Base-by-base conservation (phyloP, 345 rosid genomes). In the Limnanthes douglasii region DNA sequence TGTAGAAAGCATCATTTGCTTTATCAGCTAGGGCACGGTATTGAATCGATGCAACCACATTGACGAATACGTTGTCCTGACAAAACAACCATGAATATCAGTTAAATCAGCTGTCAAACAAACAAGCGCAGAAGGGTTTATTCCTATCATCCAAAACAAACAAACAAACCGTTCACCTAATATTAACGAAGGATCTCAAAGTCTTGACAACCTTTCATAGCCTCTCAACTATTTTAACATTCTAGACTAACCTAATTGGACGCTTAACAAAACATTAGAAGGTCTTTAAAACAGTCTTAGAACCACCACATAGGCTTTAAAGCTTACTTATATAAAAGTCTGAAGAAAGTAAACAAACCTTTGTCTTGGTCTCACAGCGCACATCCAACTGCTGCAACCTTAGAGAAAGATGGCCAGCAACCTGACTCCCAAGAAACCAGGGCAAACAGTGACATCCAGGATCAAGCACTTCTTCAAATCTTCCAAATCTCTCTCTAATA, bases 391-490 rank as follows among this genome's bases (percentile, higher is more conserved):
- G 85, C 31, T 71, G 79, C 50, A 68, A 18, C 36, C 85, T 65
- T 0, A 75, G 29, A 0, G 85, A 53, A 35, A 75, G 73, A 25
- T 54, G 55, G 11, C 79, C 79, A 20, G 73, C 73, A 21, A 68
- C 45, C 49, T 54, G 75, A 29, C 57, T 42, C 34, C 85, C 79
- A 12, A 71, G 31, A 31, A 47, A 57, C 85, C 85, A 75, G 3
- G 76, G 85, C 19, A 75, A 46, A 24, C 60, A 75, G 38, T 71
- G 85, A 33, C 76, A 75, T 39, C 85, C 85, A 17, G 85, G 85
- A 29, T 71, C 61, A 19, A 75, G 80, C 5, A 75, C 73, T 1
- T 68, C 58, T 8, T 68, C 73, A 18, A 65, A 75, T 48, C 62
- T 75, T 21, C 85, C 85, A 40, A 71, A 71, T 12, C 31, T 48